phyloP scores from a whole-genome alignment of 2,329 filamentous ascomycete genomes.

The Bertia moriformis region DNA sequence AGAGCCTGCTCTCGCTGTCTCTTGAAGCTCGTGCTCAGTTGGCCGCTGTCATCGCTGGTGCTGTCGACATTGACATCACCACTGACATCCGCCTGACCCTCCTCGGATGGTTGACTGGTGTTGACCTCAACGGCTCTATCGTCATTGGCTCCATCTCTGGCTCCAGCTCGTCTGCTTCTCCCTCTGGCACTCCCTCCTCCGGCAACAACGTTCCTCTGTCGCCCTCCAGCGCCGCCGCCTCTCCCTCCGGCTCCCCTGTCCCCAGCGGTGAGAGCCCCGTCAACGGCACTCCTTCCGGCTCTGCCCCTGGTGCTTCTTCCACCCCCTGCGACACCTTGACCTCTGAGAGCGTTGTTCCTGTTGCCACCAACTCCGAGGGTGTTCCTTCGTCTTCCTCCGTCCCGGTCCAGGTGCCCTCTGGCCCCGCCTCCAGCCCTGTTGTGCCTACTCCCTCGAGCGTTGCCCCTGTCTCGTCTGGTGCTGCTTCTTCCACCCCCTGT shows the following conservation, averaged over 20 bases:
- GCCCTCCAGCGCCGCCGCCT: background rate
- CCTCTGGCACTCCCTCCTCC: background rate
- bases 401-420: background rate
- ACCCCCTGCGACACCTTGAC: background rate
- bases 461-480: too few relatives aligned
- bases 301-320: background rate
- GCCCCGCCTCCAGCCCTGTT: background rate
- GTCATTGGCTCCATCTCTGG: background rate
- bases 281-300: background rate
- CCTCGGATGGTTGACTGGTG: background rate
- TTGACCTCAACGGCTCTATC: background rate
- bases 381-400: background rate
- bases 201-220: background rate
- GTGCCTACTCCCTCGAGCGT: background rate
- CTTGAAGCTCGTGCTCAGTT: conserved; percentile 16
- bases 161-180: background rate
- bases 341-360: background rate
- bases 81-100: background rate
- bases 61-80: background rate
- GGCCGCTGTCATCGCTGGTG: conserved; percentile 16
- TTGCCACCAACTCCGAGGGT: background rate
- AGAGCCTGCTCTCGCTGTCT: conserved; percentile 15
- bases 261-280: background rate
- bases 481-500: background rate
- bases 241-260: background rate